Base-by-base conservation (phyloP, 768 basidiomycete species). In the Suillus cothurnatus region DNA sequence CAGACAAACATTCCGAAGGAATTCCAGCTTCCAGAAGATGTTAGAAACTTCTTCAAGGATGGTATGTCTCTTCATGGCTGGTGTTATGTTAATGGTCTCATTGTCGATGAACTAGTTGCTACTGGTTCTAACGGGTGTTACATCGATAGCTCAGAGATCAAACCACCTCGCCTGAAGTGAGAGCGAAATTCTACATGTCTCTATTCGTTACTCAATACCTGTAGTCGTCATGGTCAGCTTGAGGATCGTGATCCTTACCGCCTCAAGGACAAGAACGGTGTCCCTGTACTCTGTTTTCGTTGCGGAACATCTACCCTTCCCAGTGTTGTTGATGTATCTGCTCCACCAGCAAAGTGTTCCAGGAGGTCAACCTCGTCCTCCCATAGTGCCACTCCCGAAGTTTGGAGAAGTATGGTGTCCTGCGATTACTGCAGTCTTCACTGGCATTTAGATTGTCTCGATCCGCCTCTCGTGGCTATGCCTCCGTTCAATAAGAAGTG, bases 381-480 rank as follows among this genome's bases (percentile, higher is more conserved):
- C 56, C 63, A 82, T 77, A 76, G 76, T 60, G 56, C 67, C 74
- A 72, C 77, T 36, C 78, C 83, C 28, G 88, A 90, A 66, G 79
- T 82, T 58, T 90, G 90, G 81, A 88, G 83, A 76, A 82, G 84
- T 71, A 94, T 99, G 61, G 82, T 98, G 68, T 93, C 95, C 28
- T 99, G 97, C 76, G 97, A 99, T 78, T 93, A 95, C 73, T 99
- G 97, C 78, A 85, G 84, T 66, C 85, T 97, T 53, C 93, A 96
- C 75, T 99, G 97, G 93, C 97, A 99, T 73, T 85, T 98, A 63
- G 97, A 99, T 75, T 99, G 97, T 71, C 82, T 99, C 34, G 91
- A 94, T 71, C 97, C 97, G 19, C 97, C 97, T 9, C 80, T 97
- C 65, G 81, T 90, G 28, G 84, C 84, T 47, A 89, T 99, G 85